These are phyloP conservation scores for Eimeria necatrix DNA, from an alignment of 169 alveolate genomes.

Conservation along the genomic window DNA sequence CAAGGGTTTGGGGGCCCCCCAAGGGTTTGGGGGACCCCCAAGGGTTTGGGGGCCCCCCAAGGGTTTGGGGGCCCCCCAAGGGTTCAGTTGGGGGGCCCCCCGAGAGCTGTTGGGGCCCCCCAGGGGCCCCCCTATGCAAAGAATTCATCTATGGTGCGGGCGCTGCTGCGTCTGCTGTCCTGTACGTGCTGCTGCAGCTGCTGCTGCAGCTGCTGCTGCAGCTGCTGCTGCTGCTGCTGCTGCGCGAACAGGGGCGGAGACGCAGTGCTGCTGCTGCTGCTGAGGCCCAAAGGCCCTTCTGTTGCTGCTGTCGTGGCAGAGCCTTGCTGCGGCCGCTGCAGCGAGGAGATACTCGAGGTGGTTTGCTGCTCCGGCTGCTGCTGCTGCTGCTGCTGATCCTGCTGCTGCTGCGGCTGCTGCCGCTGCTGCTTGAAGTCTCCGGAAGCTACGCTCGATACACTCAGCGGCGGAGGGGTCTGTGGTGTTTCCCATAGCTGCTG, in stretches of 20 bases:
- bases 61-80: not conserved
- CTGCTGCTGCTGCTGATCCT: conserved; percentile 14
- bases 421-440: not conserved
- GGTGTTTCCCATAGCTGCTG: not conserved
- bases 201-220: conserved; percentile 7
- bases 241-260: not conserved
- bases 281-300: not conserved
- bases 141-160: not conserved
- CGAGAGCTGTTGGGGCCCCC: not conserved
- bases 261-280: not conserved
- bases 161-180: conserved; percentile 26
- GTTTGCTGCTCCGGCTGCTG: not conserved
- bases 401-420: conserved; percentile 2
- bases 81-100: not conserved
- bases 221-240: conserved; percentile 8
- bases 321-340: not conserved
- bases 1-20: no score
- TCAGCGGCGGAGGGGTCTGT: not conserved
- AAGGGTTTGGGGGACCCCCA: not conserved
- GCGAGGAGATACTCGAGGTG: not conserved
- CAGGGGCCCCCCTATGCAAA: not conserved
- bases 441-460: not conserved
- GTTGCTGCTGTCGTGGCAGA: not conserved
- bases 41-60: not conserved
- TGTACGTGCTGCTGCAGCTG: not conserved